Percentiles rank a stretch among this genome's conserved stretches.
phyloP scores from a whole-genome alignment of 2,329 filamentous ascomycete genomes.

The Thermoascus crustaceus region DNA sequence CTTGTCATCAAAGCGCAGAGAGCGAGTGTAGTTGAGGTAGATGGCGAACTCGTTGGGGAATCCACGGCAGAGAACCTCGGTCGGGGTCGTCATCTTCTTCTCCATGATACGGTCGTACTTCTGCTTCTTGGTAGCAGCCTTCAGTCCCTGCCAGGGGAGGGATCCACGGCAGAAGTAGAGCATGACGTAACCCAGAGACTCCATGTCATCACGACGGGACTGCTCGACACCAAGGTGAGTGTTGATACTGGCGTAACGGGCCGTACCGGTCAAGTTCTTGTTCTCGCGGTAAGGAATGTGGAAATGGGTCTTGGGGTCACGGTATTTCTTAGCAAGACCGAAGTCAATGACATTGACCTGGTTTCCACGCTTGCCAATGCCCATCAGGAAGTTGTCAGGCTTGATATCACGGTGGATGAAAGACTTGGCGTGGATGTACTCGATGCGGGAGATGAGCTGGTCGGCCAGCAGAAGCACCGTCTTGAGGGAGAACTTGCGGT shows the following conservation, averaged over 20 bases:
- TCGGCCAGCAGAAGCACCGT: constrained; percentile 93
- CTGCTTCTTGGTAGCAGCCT: constrained; percentile 73
- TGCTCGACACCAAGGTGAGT: constrained; percentile 97
- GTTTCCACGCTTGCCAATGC: constrained; percentile 97
- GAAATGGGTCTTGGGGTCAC: constrained; percentile 99
- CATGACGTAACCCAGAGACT: constrained; percentile 98
- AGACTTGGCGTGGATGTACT: constrained; percentile 99
- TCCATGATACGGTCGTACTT: constrained; percentile 99
- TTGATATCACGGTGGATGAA: constrained; percentile 99
- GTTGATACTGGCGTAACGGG: constrained; percentile 98
- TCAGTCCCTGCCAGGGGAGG: constrained; percentile 90
- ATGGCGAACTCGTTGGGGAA: constrained; percentile 99
- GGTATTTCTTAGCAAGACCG: constrained; percentile 98
- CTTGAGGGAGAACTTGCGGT: constrained; percentile 98
- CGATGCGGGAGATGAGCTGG: constrained; percentile 96
- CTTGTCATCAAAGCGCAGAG: constrained; percentile 98
- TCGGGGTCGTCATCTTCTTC: constrained; percentile 99
- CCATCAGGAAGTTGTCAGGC: constrained; percentile 99
- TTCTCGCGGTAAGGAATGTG: constrained; percentile 99
- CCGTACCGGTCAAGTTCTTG: constrained; percentile 99
- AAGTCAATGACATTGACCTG: constrained; percentile 99
- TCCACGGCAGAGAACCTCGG: constrained; percentile 91
- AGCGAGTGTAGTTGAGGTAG: constrained; percentile 98
- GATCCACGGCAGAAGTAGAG: constrained; percentile 99
- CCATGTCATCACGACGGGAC: constrained; percentile 98